Evolutionary conservation across 1,284 basidiomycete species (phyloP).

Genomic region (Cerrena zonata): DNA sequence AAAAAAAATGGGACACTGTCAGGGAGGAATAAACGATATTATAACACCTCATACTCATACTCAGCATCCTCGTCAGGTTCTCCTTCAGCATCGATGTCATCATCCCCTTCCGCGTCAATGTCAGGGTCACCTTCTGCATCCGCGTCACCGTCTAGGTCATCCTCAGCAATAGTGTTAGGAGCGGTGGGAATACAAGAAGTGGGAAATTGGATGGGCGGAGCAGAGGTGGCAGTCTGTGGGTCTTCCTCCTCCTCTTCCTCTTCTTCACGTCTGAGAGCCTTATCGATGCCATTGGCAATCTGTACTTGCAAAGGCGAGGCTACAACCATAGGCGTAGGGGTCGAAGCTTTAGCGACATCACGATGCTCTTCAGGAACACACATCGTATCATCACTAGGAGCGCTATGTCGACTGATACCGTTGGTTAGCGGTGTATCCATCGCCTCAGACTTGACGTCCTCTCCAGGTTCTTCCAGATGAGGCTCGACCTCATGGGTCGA

Average conservation of each 20-base stretch:
- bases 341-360: constrained; percentile 17
- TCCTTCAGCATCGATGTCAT: constrained; percentile 31
- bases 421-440: constrained; percentile 47
- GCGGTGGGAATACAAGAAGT: background rate
- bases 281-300: constrained; percentile 15
- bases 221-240: background rate
- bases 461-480: constrained; percentile 8
- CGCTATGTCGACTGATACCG: constrained; percentile 46
- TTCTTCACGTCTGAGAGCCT: constrained; percentile 20
- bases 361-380: constrained; percentile 23
- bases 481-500: background rate
- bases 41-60: constrained; percentile 29
- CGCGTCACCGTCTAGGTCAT: constrained; percentile 32
- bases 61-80: constrained; percentile 19
- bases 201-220: background rate
- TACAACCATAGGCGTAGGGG: constrained; percentile 5
- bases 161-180: background rate
- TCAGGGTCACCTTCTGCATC: constrained; percentile 22
- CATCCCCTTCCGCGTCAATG: constrained; percentile 27
- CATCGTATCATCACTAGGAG: constrained; percentile 53
- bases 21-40: background rate
- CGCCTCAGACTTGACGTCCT: constrained; percentile 46
- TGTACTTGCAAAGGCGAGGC: constrained; percentile 7
- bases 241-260: constrained; percentile 10
- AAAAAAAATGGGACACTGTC: background rate